Evolutionary conservation across 306 rosid genomes (phyloP).

Genomic region (Citrullus colocynthis): DNA sequence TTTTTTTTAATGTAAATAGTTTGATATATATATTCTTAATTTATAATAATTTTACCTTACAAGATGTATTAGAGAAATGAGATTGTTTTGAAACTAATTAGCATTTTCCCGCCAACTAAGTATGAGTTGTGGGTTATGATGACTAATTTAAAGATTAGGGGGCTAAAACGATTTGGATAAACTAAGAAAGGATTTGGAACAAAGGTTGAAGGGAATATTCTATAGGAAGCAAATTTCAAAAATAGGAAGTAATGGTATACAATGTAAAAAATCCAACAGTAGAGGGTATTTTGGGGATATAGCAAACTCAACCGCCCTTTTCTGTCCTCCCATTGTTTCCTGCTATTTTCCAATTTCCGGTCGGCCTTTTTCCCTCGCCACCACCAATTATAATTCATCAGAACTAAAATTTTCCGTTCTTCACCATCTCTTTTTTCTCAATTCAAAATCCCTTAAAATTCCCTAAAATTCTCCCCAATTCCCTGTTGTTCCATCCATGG

Average conservation of each 20-base stretch:
- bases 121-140: background rate
- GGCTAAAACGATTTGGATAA: background rate
- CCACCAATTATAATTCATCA: background rate
- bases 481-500: slow-evolving; percentile 38
- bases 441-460: background rate
- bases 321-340: slow-evolving; percentile 2
- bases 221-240: background rate
- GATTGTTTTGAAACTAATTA: too few relatives aligned
- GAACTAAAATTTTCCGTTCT: background rate
- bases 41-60: too few relatives aligned
- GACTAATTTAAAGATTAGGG: background rate
- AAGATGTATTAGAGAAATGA: too few relatives aligned
- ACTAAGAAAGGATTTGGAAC: background rate
- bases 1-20: too few relatives aligned
- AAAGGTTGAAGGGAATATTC: background rate
- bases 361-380: background rate
- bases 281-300: slow-evolving; percentile 1
- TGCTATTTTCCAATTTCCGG: slow-evolving; percentile 6
- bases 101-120: background rate
- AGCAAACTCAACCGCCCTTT: background rate
- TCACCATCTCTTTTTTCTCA: background rate
- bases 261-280: background rate
- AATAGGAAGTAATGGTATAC: background rate
- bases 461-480: background rate
- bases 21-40: too few relatives aligned